phyloP scores from a whole-genome alignment of 2,329 filamentous ascomycete genomes.

The Ceratocystis eucalypticola region DNA sequence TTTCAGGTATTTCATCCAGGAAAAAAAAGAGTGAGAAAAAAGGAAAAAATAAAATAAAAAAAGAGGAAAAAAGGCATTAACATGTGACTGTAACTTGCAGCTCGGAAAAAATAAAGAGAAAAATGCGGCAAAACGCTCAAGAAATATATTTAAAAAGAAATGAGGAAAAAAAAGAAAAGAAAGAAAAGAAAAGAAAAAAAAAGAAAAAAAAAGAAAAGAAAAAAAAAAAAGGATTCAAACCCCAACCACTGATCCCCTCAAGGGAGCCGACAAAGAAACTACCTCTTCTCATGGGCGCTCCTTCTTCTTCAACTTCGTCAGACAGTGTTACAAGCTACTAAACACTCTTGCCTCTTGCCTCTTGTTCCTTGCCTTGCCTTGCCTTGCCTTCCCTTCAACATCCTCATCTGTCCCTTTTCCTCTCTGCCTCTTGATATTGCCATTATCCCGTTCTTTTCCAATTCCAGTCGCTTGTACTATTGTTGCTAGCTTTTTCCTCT shows the following conservation, averaged over 20 bases:
- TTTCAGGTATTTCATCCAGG: neutral
- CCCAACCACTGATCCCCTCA: conserved; percentile 2
- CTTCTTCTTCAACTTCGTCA: neutral
- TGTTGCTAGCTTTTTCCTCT: neutral
- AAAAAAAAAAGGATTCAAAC: neutral
- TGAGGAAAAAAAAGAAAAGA: neutral
- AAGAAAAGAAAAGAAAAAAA: neutral
- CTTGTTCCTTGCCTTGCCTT: too few relatives aligned
- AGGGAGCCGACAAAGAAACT: conserved; percentile 4
- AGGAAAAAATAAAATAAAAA: neutral
- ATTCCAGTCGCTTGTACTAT: neutral
- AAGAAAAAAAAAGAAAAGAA: neutral
- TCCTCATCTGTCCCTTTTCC: neutral
- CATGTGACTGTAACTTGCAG: too few relatives aligned
- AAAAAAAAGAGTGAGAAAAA: neutral
- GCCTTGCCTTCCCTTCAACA: neutral
- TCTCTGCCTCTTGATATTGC: neutral
- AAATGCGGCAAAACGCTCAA: neutral
- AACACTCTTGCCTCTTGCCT: neutral
- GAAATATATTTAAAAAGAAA: neutral
- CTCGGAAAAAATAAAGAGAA: neutral
- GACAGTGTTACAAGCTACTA: neutral
- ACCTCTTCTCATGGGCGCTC: neutral
- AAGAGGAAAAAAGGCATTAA: neutral
- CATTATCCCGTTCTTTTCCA: neutral